Base-by-base conservation (phyloP, 1,284 basidiomycete species). In the Cryptococcus sp. region DNA sequence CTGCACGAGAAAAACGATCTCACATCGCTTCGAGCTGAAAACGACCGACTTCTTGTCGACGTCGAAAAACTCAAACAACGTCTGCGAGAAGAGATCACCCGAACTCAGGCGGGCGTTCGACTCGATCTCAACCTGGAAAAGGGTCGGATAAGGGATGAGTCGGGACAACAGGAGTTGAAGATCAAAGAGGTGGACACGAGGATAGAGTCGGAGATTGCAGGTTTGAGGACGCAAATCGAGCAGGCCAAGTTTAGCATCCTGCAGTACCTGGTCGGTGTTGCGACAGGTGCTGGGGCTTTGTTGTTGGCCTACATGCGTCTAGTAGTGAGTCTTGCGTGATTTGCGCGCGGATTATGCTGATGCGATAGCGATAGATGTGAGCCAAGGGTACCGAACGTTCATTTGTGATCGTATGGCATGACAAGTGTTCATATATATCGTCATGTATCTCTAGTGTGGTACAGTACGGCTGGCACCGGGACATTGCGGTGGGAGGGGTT, bases 111-210 rank as follows among this genome's bases (percentile, higher is more conserved):
- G 3, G 93, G 93, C 24, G 95, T 99, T 2, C 78, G 94, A 40
- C 75, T 99, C 23, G 95, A 99, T 72, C 74, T 99, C 52, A 98
- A 98, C 73, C 76, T 98, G 21, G 94, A 98, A 76, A 98, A 98
- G 74, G 93, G 78, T 54, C 79, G 94, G 35, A 90, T 97, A 77
- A 77, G 95, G 37, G 93, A 98, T 66, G 93, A 98, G 76, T 85
- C 84, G 52, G 86, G 84, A 50, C 83, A 86, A 39, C 91, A 97
- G 65, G 93, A 95, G 63, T 77, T 95, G 54, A 97, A 97, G 81
- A 90, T 98, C 70, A 93, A 93, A 72, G 95, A 99, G 72, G 92
- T 97, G 12, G 94, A 98, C 64, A 97, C 94, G 2, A 77, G 91
- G 61, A 97, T 98, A 62, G 94, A 98, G 74, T 87, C 88, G 66